These are phyloP conservation scores for Podospora comata DNA, from an alignment of 495 filamentous ascomycete genomes.

Conservation along the genomic window DNA sequence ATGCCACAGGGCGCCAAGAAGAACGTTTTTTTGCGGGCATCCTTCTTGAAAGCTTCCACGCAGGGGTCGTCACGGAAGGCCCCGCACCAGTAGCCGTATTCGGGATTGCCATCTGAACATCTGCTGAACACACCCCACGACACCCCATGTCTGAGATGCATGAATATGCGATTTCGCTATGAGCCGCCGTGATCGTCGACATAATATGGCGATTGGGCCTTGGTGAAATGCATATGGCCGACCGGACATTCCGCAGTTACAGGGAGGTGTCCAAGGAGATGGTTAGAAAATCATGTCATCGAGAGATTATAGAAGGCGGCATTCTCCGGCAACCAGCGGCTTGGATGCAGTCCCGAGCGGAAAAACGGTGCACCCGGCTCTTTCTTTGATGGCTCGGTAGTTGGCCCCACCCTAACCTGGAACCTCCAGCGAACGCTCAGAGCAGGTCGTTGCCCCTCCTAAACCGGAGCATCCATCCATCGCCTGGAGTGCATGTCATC, in stretches of 20 bases:
- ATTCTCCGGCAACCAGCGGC: not conserved
- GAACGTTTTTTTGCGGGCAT: not conserved
- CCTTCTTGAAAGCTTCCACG: slow-evolving; percentile 24
- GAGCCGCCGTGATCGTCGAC: not conserved
- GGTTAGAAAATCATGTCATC: not conserved
- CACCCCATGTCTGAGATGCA: slow-evolving; percentile 15
- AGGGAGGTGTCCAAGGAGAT: not conserved
- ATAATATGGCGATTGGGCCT: not conserved
- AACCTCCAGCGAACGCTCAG: not conserved
- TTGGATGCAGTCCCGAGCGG: not conserved
- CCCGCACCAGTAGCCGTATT: not conserved
- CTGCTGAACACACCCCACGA: no score
- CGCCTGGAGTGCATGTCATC: not conserved
- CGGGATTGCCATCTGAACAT: slow-evolving; percentile 5
- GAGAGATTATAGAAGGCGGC: not conserved
- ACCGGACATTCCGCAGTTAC: slow-evolving; percentile 7
- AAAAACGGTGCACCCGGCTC: not conserved
- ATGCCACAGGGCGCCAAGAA: slow-evolving; percentile 21
- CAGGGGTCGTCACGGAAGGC: slow-evolving; percentile 17
- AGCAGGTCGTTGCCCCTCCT: slow-evolving; percentile 3
- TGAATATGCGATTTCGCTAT: slow-evolving; percentile 22
- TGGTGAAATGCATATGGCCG: not conserved
- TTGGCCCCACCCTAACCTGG: not conserved
- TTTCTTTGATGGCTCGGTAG: not conserved
- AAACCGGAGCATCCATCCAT: not conserved